Evolutionary conservation across 129 eudicot species (phyloP), one percentile per base, ranked within the genome.

Genomic region (Apium graveolens): DNA sequence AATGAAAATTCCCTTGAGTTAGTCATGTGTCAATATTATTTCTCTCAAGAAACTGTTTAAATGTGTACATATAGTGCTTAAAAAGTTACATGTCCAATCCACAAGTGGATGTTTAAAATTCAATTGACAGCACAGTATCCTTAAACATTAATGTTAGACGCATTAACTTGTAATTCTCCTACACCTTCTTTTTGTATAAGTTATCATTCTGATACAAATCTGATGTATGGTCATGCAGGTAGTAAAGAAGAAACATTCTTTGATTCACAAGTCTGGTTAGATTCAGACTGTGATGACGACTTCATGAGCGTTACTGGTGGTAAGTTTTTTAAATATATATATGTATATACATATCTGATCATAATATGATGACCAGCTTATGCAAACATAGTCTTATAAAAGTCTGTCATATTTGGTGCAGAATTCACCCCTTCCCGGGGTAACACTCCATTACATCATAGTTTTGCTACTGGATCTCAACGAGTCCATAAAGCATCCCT

Each of bases 241-340:
- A 84, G 87, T 60, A 84, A 49, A 74, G 87, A 81, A 41, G 87
- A 84, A 24, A 39, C 82, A 48, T 84, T 84, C 65, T 84, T 77
- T 53, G 87, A 84, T 77, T 80, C 87, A 34, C 87, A 81, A 78
- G 79, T 73, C 62, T 84, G 87, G 87, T 82, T 84, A 66, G 87
- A 84, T 20, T 84, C 87, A 2, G 87, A 84, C 46, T 84, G 87
- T 74, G 87, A 84, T 13, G 87, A 84, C 53, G 87, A 84, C 71
- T 84, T 84, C 79, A 63, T 71, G 44, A 84, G 87, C 37, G 87
- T 84, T 27, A 84, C 81, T 29, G 87, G 87, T 1, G 87, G 87
- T 84, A 81, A 78, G 82, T 74, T 20, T 3, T 60, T 29, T n/a
- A n/a, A n/a, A n/a, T n/a, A n/a, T n/a, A n/a, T n/a, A n/a, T n/a